These are phyloP conservation scores for Stentor roeselii DNA, from an alignment of 73 alveolate species.

Conservation along the genomic window DNA sequence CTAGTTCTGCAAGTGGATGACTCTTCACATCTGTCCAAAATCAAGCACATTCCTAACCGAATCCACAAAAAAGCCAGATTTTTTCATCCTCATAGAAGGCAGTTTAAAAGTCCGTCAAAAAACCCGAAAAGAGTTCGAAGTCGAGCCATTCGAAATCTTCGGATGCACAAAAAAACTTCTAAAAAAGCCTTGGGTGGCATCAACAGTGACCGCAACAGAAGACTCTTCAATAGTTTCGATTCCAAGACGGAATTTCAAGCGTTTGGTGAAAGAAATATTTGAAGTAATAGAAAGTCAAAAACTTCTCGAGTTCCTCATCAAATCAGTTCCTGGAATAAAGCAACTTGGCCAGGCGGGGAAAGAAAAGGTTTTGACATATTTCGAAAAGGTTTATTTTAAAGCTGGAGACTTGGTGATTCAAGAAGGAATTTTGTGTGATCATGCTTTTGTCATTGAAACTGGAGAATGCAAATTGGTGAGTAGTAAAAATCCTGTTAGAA, in stretches of 20 bases:
- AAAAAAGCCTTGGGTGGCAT: neutral
- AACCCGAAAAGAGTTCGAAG: neutral
- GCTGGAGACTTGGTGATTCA: neutral
- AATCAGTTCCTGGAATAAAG: constrained; percentile 13
- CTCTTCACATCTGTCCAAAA: neutral
- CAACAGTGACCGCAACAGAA: neutral
- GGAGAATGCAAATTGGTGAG: constrained; percentile 15
- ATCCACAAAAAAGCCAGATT: neutral
- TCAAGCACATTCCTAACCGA: neutral
- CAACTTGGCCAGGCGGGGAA: neutral
- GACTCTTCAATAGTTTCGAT: neutral
- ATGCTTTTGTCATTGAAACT: constrained; percentile 6
- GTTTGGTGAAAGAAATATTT: neutral
- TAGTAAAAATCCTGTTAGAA: neutral
- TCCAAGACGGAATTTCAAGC: neutral
- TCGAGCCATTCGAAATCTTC: neutral
- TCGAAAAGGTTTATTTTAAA: neutral
- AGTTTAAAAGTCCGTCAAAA: neutral
- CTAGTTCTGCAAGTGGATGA: neutral
- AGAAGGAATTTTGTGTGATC: neutral
- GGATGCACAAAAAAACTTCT: neutral
- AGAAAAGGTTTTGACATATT: neutral
- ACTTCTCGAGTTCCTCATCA: neutral
- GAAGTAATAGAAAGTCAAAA: neutral
- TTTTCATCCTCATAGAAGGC: neutral